Conservation (phyloP, 2,329 filamentous ascomycete species). For the Ciborinia camelliae region DNA sequence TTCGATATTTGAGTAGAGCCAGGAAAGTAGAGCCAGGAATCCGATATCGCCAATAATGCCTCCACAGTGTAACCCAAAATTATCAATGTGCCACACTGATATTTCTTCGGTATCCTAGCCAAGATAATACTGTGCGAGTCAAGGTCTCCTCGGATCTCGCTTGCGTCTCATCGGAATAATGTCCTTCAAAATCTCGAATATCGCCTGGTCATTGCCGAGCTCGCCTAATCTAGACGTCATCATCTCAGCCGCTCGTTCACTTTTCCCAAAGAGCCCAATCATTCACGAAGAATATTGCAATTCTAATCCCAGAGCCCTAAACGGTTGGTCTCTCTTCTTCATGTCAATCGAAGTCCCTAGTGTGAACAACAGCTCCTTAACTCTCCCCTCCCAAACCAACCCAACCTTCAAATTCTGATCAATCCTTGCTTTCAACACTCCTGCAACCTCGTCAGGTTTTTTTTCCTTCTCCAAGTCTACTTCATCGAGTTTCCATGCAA, state of each 20-base stretch:
- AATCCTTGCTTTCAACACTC: constrained; percentile 84
- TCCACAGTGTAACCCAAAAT: neutral
- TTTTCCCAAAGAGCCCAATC: neutral
- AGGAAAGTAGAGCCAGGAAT: neutral
- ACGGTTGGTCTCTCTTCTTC: constrained; percentile 69
- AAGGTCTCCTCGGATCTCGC: neutral
- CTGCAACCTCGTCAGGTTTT: constrained; percentile 66
- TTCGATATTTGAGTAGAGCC: neutral
- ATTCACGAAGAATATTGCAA: constrained; percentile 76
- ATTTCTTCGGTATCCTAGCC: neutral
- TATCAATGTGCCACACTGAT: neutral
- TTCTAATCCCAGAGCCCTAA: constrained; percentile 73
- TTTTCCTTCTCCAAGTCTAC: constrained; percentile 29
- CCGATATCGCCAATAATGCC: neutral
- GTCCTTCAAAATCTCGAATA: neutral
- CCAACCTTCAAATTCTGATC: constrained; percentile 86
- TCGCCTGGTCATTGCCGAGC: neutral
- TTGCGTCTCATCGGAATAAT: neutral
- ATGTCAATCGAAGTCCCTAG: constrained; percentile 83
- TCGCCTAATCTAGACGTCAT: neutral
- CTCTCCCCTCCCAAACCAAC: constrained; percentile 85
- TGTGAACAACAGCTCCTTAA: constrained; percentile 91
- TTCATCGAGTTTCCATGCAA: constrained; percentile 49
- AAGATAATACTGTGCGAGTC: neutral
- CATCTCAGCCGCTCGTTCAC: neutral